These are phyloP conservation scores for Coprinellus micaceus DNA, from an alignment of 768 basidiomycete genomes.

Conservation along the genomic window DNA sequence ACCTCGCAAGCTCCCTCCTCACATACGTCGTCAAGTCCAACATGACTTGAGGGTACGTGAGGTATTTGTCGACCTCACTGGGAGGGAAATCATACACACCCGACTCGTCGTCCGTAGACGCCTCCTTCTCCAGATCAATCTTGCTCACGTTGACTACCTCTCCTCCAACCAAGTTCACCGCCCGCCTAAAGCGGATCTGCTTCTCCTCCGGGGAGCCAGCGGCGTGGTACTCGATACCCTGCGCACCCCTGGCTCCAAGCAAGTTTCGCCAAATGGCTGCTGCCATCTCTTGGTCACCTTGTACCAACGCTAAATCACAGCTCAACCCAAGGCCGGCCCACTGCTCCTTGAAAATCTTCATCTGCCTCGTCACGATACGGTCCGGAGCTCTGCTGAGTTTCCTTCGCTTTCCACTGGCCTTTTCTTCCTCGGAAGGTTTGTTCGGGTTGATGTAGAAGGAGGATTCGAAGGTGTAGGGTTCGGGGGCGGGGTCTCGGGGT, in stretches of 20 bases:
- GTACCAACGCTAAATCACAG: slow-evolving; percentile 73
- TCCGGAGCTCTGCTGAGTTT: slow-evolving; percentile 57
- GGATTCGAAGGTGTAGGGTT: slow-evolving; percentile 45
- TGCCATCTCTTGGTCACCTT: slow-evolving; percentile 80
- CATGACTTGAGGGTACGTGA: slow-evolving; percentile 74
- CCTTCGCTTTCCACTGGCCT: background rate
- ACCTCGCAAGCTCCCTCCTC: slow-evolving; percentile 64
- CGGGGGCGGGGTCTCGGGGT: slow-evolving; percentile 38
- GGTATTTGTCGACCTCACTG: slow-evolving; percentile 59
- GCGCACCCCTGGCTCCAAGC: slow-evolving; percentile 78
- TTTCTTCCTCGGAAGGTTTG: slow-evolving; percentile 14
- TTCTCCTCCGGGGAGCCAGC: slow-evolving; percentile 11
- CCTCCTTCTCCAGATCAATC: slow-evolving; percentile 55
- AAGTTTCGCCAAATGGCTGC: slow-evolving; percentile 89
- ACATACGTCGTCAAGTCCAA: slow-evolving; percentile 65
- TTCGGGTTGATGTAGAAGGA: slow-evolving; percentile 48
- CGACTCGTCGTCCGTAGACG: slow-evolving; percentile 59
- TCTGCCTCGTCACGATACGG: slow-evolving; percentile 74
- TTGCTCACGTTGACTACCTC: slow-evolving; percentile 58
- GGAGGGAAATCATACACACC: slow-evolving; percentile 70
- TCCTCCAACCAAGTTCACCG: slow-evolving; percentile 70
- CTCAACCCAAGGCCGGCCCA: slow-evolving; percentile 80
- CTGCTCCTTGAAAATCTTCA: slow-evolving; percentile 91
- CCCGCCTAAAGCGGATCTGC: slow-evolving; percentile 33
- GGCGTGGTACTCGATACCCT: slow-evolving; percentile 53